Evolutionary conservation across 1,284 basidiomycete species (phyloP).

Genomic region (Heterobasidion irregulare): DNA sequence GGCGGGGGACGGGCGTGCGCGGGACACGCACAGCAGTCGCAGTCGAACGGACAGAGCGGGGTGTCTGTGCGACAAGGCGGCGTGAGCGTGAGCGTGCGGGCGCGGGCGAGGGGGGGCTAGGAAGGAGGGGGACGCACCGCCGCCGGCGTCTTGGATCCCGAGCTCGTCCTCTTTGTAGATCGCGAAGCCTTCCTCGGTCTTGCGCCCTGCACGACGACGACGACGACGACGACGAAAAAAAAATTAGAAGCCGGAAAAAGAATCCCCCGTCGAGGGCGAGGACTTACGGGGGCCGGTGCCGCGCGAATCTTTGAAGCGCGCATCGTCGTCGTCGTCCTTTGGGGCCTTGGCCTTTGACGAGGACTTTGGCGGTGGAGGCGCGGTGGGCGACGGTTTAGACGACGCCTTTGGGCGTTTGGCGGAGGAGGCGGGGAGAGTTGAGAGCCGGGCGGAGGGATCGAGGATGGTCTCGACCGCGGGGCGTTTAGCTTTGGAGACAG

Average conservation of each 20-base stretch:
- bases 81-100: too few species aligned
- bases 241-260: slow-evolving; percentile 2
- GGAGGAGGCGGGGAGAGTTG: slow-evolving; percentile 10
- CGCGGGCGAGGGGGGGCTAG: background rate
- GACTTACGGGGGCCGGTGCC: slow-evolving; percentile 57
- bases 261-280: slow-evolving; percentile 26
- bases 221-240: background rate
- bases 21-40: slow-evolving; percentile 68
- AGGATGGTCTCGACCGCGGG: slow-evolving; percentile 49
- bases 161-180: slow-evolving; percentile 88
- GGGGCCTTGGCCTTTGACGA: slow-evolving; percentile 14
- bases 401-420: slow-evolving; percentile 26
- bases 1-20: background rate
- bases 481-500: slow-evolving; percentile 22
- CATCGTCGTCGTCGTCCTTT: slow-evolving; percentile 36
- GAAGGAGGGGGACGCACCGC: slow-evolving; percentile 41
- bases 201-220: slow-evolving; percentile 45
- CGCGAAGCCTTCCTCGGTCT: slow-evolving; percentile 78
- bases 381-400: slow-evolving; percentile 13
- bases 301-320: slow-evolving; percentile 69
- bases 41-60: slow-evolving; percentile 73
- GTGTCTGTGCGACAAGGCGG: slow-evolving; percentile 15
- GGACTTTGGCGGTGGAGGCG: slow-evolving; percentile 18
- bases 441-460: slow-evolving; percentile 39
- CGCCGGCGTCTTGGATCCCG: slow-evolving; percentile 63